Base-by-base conservation (phyloP, 2,329 filamentous ascomycete genomes). In the Leptographium wingfieldii region DNA sequence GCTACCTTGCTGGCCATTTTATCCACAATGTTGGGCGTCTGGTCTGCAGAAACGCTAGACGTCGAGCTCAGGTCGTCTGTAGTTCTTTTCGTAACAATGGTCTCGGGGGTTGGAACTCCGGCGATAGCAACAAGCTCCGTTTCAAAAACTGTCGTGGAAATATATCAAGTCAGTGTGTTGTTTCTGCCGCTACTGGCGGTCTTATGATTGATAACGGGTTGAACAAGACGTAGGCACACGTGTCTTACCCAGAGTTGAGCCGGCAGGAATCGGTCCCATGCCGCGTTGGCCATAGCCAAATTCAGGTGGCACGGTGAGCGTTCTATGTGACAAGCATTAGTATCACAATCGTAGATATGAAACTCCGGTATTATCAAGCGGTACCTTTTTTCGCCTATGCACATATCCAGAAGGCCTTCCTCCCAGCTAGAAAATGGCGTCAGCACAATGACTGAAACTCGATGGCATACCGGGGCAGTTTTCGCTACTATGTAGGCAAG, bases 391-490 rank as follows among this genome's bases (percentile, higher is more conserved):
- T 97, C 92, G 63, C 94, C 92, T 67, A 95, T 87, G 74, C 94
- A 97, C 92, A 97, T 96, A 69, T 89, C 89, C 59, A 94, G 68
- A 48, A 97, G 80, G 56, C 92, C 92, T 70, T 95, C 74, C 68
- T 97, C 92, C 92, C 92, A 96, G 69, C 86, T 89, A 25, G 19
- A 35, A 5, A 16, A 19, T 52, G 38, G 35, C 12, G 16, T 56
- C 25, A 48, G 38, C 22, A 40, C 14, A 40, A 3, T 14, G 38
- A 40, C 38, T 3, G 5, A 16, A 16, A 40, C 12, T 40, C 38
- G 38, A 40, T 5, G 16, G 38, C 14, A 16, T 5, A 40, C 14
- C 38, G 3, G 38, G 38, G 33, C 33, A 35, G 33, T 35, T 9
- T 35, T 35, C 9, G 33, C 9, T 10, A 22, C 22, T 22, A 22